These are phyloP conservation scores for Sicyos baderoa DNA, from an alignment of 306 rosid genomes.

Conservation along the genomic window DNA sequence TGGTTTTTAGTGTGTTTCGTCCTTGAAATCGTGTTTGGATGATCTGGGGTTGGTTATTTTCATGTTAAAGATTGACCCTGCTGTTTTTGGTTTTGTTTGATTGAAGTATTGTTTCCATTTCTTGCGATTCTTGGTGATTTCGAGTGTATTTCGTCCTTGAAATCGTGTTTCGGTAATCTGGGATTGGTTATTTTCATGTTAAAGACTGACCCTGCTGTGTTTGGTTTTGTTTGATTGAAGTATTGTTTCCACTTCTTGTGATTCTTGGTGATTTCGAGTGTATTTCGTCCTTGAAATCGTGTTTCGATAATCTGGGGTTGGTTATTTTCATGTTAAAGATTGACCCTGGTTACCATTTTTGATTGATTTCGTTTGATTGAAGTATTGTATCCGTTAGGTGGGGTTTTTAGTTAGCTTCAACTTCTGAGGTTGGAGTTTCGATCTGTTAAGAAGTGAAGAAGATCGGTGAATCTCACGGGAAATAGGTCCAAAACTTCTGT, in stretches of 20 bases:
- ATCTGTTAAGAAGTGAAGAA: constrained; percentile 8
- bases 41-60: background rate
- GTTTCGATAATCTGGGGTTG: background rate
- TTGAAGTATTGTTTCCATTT: constrained; percentile 4
- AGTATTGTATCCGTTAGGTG: no score
- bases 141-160: background rate
- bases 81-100: background rate
- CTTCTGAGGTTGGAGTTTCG: background rate
- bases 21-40: background rate
- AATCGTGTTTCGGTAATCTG: constrained; percentile 3
- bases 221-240: background rate
- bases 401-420: background rate
- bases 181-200: background rate
- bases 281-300: background rate
- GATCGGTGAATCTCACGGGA: background rate
- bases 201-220: background rate
- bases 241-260: background rate
- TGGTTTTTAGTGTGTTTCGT: background rate
- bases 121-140: background rate
- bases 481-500: background rate
- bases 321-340: background rate
- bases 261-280: background rate
- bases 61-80: no score
- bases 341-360: no score
- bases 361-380: background rate